Base-by-base conservation (phyloP, 495 filamentous ascomycete genomes). In the Talaromyces trachyspermus region DNA sequence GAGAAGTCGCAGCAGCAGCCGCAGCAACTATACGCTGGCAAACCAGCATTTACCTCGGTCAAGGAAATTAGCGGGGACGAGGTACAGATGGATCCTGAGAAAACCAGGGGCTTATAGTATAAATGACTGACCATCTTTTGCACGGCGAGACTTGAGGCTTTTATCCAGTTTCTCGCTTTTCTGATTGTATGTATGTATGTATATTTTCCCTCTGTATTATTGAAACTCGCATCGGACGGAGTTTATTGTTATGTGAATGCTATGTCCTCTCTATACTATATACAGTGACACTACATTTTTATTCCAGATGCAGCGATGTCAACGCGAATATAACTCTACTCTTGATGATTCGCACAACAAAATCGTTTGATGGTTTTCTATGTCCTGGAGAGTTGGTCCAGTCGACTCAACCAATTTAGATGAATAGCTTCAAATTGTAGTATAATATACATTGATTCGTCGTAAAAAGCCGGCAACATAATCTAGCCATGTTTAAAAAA, bases 21-120 rank as follows among this genome's bases (percentile, higher is more conserved):
- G 24, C 60, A 55, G 48, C 85, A 90, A 62, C 61, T 96, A 41
- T 96, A 96, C 64, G 87, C 79, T 7, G 90, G 90, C 24, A 79
- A 76, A 57, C 76, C 80, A 20, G 85, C 84, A 25, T 89, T 83
- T 61, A 65, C 74, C 27, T 71, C 73, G 19, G 68, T 74, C 33
- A 73, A 70, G 55, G 69, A 64, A 29, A 63, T 67, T 22, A 68
- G 64, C 32, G 66, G 72, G 18, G 55, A 65, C 20, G 75, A 72
- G 54, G 69, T 70, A 9, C 60, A 72, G 58, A 72, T 74, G 70
- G 70, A 74, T 43, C 70, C 68, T 0, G 70, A 74, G 64, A 71
- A 70, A 67, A 74, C 70, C 14, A 51, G 70, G 20, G 70, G 70
- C 17, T 55, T 71, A 53, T 50, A 45, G n/a, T 18, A 33, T 3